These are phyloP conservation scores for Auriscalpium microsporum DNA, from an alignment of 768 basidiomycete genomes.

Conservation along the genomic window DNA sequence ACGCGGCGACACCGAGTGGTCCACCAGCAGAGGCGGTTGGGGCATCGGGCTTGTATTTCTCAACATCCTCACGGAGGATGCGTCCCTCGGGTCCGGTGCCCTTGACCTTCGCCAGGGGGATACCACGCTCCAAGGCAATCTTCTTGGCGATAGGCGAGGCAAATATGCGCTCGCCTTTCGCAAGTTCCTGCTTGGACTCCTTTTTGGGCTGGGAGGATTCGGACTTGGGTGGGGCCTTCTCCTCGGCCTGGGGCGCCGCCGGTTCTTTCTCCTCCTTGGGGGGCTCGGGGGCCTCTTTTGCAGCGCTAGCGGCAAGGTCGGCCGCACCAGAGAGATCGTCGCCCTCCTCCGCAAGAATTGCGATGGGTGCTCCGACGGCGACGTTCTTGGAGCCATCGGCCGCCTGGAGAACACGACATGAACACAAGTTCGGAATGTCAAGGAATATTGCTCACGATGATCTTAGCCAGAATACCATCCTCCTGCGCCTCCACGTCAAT, in stretches of 20 bases:
- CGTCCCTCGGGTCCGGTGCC: constrained; percentile 92
- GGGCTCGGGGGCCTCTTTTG: constrained; percentile 30
- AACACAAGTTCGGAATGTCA: neutral
- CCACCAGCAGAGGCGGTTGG: constrained; percentile 23
- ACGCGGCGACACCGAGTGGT: constrained; percentile 19
- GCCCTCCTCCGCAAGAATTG: constrained; percentile 89
- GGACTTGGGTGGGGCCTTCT: constrained; percentile 24
- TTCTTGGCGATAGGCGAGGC: constrained; percentile 96
- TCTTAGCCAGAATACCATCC: constrained; percentile 93
- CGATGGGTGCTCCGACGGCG: constrained; percentile 81
- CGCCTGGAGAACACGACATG: constrained; percentile 36
- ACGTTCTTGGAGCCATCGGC: constrained; percentile 83
- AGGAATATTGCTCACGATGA: constrained; percentile 55
- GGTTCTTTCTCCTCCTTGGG: constrained; percentile 30
- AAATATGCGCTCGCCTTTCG: constrained; percentile 77
- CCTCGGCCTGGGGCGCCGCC: constrained; percentile 34
- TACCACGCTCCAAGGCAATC: constrained; percentile 88
- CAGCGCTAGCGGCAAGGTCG: constrained; percentile 58
- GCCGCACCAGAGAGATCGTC: constrained; percentile 84
- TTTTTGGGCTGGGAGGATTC: constrained; percentile 26
- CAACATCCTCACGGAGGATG: constrained; percentile 91
- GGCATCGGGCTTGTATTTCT: constrained; percentile 65
- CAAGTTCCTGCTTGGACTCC: constrained; percentile 46
- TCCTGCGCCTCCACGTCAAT: constrained; percentile 99
- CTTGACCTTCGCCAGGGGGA: constrained; percentile 84